phyloP scores from a whole-genome alignment of 2,329 filamentous ascomycete genomes.

The Raffaelea ambrosiae region DNA sequence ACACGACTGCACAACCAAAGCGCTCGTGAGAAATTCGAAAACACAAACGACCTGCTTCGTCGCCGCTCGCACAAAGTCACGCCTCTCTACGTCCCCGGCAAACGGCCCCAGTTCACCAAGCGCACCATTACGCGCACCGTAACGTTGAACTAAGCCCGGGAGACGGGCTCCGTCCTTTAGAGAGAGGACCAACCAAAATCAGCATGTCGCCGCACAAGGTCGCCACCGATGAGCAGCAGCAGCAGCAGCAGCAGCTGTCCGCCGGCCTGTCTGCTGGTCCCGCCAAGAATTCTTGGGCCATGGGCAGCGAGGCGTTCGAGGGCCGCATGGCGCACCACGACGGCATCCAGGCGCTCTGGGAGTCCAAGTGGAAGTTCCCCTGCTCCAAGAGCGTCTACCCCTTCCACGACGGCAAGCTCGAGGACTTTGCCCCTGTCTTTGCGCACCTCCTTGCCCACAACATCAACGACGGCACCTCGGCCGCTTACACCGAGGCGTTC shows the following conservation, averaged over 20 bases:
- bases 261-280: not conserved
- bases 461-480: constrained; percentile 57
- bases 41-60: constrained; percentile 11
- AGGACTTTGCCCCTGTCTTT: constrained; percentile 65
- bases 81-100: constrained; percentile 9
- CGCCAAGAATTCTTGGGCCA: constrained; percentile 24
- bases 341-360: constrained; percentile 58
- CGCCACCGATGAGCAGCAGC: not conserved
- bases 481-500: constrained; percentile 56
- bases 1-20: too few species aligned
- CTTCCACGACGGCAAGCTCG: constrained; percentile 62
- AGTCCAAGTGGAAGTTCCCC: constrained; percentile 67
- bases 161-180: too few species aligned
- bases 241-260: not conserved
- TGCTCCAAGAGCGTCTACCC: constrained; percentile 58
- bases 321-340: constrained; percentile 46
- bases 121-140: constrained; percentile 22
- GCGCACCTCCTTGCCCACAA: constrained; percentile 50
- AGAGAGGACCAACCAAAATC: not conserved
- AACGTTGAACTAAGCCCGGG: constrained; percentile 10
- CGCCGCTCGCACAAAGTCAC: constrained; percentile 17
- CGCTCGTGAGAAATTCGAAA: constrained; percentile 11
- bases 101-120: constrained; percentile 21
- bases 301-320: constrained; percentile 37
- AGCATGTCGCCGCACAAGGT: constrained; percentile 22